Conservation (phyloP, 352 stramenopile genomes). For the Globisporangium okanoganense region DNA sequence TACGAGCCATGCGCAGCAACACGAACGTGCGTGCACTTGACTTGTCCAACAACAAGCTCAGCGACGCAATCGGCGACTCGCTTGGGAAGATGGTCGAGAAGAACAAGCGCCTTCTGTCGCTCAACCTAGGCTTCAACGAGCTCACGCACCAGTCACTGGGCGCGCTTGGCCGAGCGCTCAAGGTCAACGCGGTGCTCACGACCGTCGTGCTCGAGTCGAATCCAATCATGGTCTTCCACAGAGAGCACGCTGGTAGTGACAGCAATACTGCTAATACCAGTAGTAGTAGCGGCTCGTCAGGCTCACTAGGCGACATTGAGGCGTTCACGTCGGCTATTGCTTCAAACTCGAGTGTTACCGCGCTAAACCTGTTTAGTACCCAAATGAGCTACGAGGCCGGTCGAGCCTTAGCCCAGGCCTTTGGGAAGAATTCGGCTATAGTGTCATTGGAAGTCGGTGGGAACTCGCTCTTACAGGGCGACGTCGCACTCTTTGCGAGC, state of each 20-base stretch:
- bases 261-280: neutral
- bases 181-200: conserved; percentile 43
- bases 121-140: conserved; percentile 58
- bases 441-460: conserved; percentile 46
- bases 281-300: neutral
- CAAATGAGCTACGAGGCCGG: conserved; percentile 50
- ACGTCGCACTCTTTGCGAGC: conserved; percentile 39
- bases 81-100: conserved; percentile 50
- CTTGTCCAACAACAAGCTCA: conserved; percentile 54
- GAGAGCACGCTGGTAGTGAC: conserved; percentile 11
- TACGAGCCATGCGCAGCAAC: conserved; percentile 57
- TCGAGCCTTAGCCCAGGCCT: conserved; percentile 31
- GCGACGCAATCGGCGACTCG: conserved; percentile 31
- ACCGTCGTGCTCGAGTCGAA: conserved; percentile 63
- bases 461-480: conserved; percentile 41
- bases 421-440: conserved; percentile 47
- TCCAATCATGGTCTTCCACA: conserved; percentile 31
- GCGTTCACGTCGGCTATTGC: conserved; percentile 37
- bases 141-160: conserved; percentile 36
- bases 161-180: conserved; percentile 33
- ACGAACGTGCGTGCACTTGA: conserved; percentile 52
- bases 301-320: conserved; percentile 19
- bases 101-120: conserved; percentile 46
- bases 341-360: conserved; percentile 35
- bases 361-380: conserved; percentile 59